Evolutionary conservation across 2,329 filamentous ascomycete genomes (phyloP).

Genomic region (Botryotinia globosa): DNA sequence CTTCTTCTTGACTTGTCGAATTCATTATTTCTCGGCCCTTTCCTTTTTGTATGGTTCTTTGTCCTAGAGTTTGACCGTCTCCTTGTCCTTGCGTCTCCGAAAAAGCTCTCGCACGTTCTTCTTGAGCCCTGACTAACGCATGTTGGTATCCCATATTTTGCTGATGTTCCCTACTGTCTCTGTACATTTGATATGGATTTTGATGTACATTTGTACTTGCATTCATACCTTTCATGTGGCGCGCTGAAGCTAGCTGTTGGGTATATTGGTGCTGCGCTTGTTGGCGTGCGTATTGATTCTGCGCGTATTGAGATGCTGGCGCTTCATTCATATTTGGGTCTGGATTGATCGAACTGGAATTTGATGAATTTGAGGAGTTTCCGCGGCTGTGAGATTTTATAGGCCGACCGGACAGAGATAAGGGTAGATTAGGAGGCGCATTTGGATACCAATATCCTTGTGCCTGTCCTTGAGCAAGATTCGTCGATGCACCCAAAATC

Average conservation of each 20-base stretch:
- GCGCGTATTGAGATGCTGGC: background rate
- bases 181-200: constrained; percentile 4
- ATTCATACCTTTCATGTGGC: background rate
- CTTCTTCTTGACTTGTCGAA: background rate
- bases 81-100: background rate
- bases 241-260: background rate
- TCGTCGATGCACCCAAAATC: background rate
- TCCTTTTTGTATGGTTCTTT: background rate
- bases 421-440: background rate
- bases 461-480: background rate
- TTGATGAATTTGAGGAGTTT: background rate
- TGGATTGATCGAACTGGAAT: background rate
- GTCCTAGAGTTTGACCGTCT: background rate
- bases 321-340: background rate
- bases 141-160: constrained; percentile 6
- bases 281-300: background rate
- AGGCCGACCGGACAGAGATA: background rate
- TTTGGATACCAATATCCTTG: background rate
- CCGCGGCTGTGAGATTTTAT: background rate
- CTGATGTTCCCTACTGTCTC: background rate
- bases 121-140: background rate
- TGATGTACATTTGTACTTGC: background rate
- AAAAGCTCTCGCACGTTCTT: background rate
- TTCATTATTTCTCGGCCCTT: background rate
- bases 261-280: background rate